Percentiles rank a stretch among this genome's conserved stretches.
These are phyloP conservation scores for Amanita pseudoporphyria DNA, from an alignment of 768 basidiomycete species.

Conservation along the genomic window DNA sequence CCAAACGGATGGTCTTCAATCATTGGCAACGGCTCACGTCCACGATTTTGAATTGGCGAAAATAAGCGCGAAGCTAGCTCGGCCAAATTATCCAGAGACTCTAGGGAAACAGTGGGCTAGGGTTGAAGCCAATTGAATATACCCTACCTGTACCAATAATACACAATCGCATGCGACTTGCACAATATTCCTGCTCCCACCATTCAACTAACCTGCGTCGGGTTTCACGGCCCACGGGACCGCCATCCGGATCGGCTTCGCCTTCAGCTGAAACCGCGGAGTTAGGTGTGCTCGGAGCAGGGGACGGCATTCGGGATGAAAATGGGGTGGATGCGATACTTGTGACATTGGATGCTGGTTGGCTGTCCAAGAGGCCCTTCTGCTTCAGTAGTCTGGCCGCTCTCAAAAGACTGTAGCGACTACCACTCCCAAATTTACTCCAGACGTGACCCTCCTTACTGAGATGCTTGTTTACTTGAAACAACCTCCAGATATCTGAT, in stretches of 20 bases:
- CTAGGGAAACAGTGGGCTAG: slow-evolving; percentile 25
- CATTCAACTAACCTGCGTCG: slow-evolving; percentile 74
- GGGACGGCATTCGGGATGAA: slow-evolving; percentile 49
- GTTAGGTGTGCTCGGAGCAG: slow-evolving; percentile 42
- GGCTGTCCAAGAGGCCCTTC: slow-evolving; percentile 30
- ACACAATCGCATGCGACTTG: slow-evolving; percentile 72
- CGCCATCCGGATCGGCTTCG: slow-evolving; percentile 66
- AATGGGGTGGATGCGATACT: slow-evolving; percentile 33
- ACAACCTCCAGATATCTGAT: slow-evolving; percentile 86
- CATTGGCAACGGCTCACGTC: slow-evolving; percentile 48
- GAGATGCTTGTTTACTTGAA: slow-evolving; percentile 86
- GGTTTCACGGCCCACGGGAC: slow-evolving; percentile 69
- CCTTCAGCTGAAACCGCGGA: slow-evolving; percentile 43
- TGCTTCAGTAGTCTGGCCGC: slow-evolving; percentile 49
- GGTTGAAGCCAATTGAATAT: not conserved
- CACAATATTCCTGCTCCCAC: slow-evolving; percentile 78
- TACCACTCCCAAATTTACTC: slow-evolving; percentile 89
- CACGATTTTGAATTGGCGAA: slow-evolving; percentile 61
- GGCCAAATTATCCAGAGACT: slow-evolving; percentile 66
- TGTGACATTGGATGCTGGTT: slow-evolving; percentile 16
- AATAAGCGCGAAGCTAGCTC: slow-evolving; percentile 55
- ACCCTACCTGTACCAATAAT: slow-evolving; percentile 66
- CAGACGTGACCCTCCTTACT: slow-evolving; percentile 74
- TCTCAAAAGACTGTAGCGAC: slow-evolving; percentile 59
- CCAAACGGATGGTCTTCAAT: slow-evolving; percentile 73